These are phyloP conservation scores for Psilocybe subaeruginosa DNA, from an alignment of 768 basidiomycete species.

Conservation along the genomic window DNA sequence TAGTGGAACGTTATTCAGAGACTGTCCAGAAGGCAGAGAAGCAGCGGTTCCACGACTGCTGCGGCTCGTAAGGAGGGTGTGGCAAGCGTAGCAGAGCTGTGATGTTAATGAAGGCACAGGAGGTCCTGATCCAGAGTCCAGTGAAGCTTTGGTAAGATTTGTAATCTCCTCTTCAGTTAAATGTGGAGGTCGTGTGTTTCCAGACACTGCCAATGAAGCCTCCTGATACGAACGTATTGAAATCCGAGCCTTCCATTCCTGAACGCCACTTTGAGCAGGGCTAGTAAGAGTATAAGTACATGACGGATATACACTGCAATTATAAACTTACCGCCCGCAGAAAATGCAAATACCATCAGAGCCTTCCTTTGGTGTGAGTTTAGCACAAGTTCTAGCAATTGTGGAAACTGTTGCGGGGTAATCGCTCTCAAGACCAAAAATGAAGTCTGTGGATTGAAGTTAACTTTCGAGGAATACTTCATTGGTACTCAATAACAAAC, in stretches of 20 bases:
- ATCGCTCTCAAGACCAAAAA: conserved; percentile 76
- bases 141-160: conserved; percentile 17
- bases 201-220: conserved; percentile 23
- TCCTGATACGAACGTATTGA: conserved; percentile 63
- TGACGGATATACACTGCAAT: neutral
- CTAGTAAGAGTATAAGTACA: conserved; percentile 33
- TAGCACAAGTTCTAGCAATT: conserved; percentile 78
- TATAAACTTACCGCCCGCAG: conserved; percentile 60
- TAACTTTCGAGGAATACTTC: neutral
- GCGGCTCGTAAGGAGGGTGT: conserved; percentile 61
- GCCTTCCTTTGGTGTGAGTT: conserved; percentile 68
- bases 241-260: conserved; percentile 75
- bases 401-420: conserved; percentile 89
- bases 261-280: conserved; percentile 63
- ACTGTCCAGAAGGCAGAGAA: conserved; percentile 12
- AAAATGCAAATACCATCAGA: conserved; percentile 55
- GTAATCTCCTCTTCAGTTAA: conserved; percentile 23
- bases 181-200: conserved; percentile 29
- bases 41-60: conserved; percentile 44
- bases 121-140: conserved; percentile 5
- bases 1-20: conserved; percentile 26
- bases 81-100: conserved; percentile 65
- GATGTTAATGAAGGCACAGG: conserved; percentile 35
- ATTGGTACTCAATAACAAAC: conserved; percentile 35
- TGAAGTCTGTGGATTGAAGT: conserved; percentile 58